A percentile compares a stretch with the other conserved stretches of the same genome.
Evolutionary conservation across 2,329 filamentous ascomycete genomes (phyloP).

Genomic region (Pseudonectria foliicola): DNA sequence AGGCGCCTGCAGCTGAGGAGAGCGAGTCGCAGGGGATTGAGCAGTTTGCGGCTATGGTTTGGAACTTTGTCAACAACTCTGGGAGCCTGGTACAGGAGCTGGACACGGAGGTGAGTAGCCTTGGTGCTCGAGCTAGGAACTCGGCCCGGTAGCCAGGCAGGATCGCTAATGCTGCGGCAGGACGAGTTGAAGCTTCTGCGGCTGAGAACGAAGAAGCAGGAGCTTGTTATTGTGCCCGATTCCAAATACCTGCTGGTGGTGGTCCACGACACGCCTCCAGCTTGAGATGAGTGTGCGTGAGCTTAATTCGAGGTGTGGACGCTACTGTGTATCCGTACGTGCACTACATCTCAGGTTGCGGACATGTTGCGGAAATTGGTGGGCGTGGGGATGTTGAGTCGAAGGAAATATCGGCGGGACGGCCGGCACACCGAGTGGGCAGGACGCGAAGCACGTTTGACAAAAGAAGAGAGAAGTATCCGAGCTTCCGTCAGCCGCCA

Average conservation of each 20-base stretch:
- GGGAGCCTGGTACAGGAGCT: slow-evolving; percentile 64
- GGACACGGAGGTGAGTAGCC: slow-evolving; percentile 54
- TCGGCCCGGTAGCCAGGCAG: slow-evolving; percentile 1
- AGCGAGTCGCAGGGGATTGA: slow-evolving; percentile 54
- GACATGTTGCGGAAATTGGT: too few relatives aligned
- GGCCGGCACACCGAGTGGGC: too few relatives aligned
- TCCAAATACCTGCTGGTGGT: slow-evolving; percentile 71
- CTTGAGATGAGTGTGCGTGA: slow-evolving; percentile 31
- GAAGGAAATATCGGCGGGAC: too few relatives aligned
- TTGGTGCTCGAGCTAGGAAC: not conserved
- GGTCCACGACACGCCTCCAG: slow-evolving; percentile 72
- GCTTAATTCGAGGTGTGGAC: slow-evolving; percentile 12
- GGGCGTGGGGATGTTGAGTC: too few relatives aligned
- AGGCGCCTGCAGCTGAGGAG: slow-evolving; percentile 34
- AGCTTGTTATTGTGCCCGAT: slow-evolving; percentile 78
- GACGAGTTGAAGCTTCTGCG: slow-evolving; percentile 72
- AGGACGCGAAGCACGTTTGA: too few relatives aligned
- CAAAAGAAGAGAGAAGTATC: too few relatives aligned
- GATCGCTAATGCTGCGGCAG: slow-evolving; percentile 30
- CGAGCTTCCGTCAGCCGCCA: too few relatives aligned
- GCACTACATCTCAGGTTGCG: too few relatives aligned
- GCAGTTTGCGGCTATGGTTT: slow-evolving; percentile 69
- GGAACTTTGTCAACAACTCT: slow-evolving; percentile 65
- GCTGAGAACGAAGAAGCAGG: slow-evolving; percentile 76
- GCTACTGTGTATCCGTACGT: too few relatives aligned